Base-by-base conservation (phyloP, 805 yeast genomes). In the Wickerhamiella qilinensis region DNA sequence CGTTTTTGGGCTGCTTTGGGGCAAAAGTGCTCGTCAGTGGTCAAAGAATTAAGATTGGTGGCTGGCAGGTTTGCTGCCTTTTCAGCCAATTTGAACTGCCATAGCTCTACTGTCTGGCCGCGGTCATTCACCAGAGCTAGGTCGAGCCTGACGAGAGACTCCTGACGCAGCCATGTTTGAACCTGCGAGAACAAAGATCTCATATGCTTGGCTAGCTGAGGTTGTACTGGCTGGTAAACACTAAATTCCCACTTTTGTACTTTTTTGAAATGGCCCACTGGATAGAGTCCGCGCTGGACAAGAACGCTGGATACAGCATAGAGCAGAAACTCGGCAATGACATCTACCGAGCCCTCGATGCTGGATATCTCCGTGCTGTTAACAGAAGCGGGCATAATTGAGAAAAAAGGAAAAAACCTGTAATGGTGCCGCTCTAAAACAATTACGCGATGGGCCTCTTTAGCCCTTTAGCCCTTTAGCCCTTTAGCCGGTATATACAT, bases 271-370 rank as follows among this genome's bases (percentile, higher is more conserved):
- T 84, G 94, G 44, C 81, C 93, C 3, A 81, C 67, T 0, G 94
- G 94, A 50, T 86, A 86, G 16, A 86, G 75, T 0, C 93, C 94
- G 38, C 97, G 62, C 55, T 88, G 96, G 55, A 78, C 86, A 4
- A 88, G 67, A 20, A 86, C 81, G 35, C 77, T 73, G 52, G 83
- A 78, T 38, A 86, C 75, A 38, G 88, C 71, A 54, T 74, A 82
- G 49, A 82, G 80, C 50, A 86, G 82, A 58, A 81, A 84, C 57
- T 84, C 95, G 1, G 88, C 32, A 17, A 27, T 20, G 25, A n/a
- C n/a, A n/a, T n/a, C n/a, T n/a, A n/a, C n/a, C n/a, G n/a, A n/a
- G n/a, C n/a, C n/a, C n/a, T n/a, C n/a, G n/a, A n/a, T n/a, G n/a
- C n/a, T n/a, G n/a, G n/a, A n/a, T n/a, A n/a, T n/a, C n/a, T n/a